Conservation (phyloP, 495 filamentous ascomycete genomes). For the Aspergillus taichungensis region DNA sequence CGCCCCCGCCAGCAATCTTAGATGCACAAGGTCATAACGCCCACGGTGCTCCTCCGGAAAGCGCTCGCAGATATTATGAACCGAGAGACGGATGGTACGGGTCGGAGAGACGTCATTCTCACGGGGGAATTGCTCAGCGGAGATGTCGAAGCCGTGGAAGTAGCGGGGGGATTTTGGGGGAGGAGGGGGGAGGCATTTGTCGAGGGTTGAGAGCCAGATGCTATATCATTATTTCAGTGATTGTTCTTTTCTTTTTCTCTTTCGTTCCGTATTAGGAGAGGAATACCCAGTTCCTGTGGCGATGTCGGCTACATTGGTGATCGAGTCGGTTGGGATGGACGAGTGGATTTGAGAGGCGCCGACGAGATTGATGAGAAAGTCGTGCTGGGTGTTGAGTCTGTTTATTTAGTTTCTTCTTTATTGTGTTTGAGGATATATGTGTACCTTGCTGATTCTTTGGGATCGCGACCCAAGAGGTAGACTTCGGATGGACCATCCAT, state of each 20-base stretch:
- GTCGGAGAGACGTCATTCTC: background rate
- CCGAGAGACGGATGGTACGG: constrained; percentile 8
- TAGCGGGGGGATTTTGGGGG: constrained; percentile 1
- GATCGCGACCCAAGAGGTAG: constrained; percentile 1
- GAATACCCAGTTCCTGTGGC: constrained; percentile 31
- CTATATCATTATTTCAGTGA: background rate
- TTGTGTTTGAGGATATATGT: background rate
- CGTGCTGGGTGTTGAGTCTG: constrained; percentile 9
- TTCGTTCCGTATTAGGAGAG: background rate
- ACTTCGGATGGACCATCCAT: background rate
- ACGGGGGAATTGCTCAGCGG: constrained; percentile 19
- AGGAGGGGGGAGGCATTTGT: constrained; percentile 5
- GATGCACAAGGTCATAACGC: constrained; percentile 29
- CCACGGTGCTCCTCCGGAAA: constrained; percentile 20
- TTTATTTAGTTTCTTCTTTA: background rate
- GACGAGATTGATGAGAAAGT: constrained; percentile 5
- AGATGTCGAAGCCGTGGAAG: constrained; percentile 33
- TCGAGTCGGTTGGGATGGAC: constrained; percentile 14
- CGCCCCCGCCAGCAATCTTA: constrained; percentile 21
- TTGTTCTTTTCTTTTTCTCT: background rate
- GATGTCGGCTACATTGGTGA: constrained; percentile 24
- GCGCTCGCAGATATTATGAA: constrained; percentile 23
- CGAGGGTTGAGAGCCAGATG: constrained; percentile 18
- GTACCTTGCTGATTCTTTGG: constrained; percentile 1
- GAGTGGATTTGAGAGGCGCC: constrained; percentile 18